A percentile compares a stretch with the other conserved stretches of the same genome.
Conservation (phyloP, 371 early-diverging fungal species). For the Mortierella sp. region DNA sequence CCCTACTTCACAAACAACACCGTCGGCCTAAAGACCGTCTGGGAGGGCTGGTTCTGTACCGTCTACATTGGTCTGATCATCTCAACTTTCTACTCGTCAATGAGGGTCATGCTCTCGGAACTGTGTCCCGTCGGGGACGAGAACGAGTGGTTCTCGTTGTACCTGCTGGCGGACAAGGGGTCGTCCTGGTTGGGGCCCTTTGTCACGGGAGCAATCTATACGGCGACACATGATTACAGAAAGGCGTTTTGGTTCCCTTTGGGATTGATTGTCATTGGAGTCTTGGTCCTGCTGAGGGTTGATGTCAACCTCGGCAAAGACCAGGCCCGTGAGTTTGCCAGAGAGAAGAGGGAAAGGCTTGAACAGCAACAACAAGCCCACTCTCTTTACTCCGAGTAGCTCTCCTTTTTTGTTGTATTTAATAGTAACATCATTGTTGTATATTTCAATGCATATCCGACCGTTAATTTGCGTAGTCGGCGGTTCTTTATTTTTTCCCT, state of each 20-base stretch:
- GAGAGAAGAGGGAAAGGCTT: slow-evolving; percentile 21
- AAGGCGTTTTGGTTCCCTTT: slow-evolving; percentile 59
- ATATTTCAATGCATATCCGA: neutral
- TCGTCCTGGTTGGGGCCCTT: slow-evolving; percentile 74
- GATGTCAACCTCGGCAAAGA: slow-evolving; percentile 63
- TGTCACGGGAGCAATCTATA: slow-evolving; percentile 63
- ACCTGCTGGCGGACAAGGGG: slow-evolving; percentile 74
- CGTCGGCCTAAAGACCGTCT: slow-evolving; percentile 18
- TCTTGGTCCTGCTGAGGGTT: slow-evolving; percentile 50
- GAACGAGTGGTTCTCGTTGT: slow-evolving; percentile 67
- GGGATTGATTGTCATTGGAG: slow-evolving; percentile 40
- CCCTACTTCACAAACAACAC: slow-evolving; percentile 28
- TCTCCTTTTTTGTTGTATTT: neutral
- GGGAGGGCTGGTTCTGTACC: slow-evolving; percentile 33
- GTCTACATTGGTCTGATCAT: slow-evolving; percentile 36
- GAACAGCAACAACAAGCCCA: neutral
- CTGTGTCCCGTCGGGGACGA: slow-evolving; percentile 64
- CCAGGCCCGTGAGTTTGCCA: slow-evolving; percentile 54
- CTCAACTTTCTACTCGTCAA: slow-evolving; percentile 39
- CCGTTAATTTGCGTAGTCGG: neutral
- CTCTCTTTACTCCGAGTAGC: neutral
- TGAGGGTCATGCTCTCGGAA: slow-evolving; percentile 62
- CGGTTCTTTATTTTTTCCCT: neutral
- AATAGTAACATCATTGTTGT: neutral
- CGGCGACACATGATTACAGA: slow-evolving; percentile 45